Evolutionary conservation across 495 filamentous ascomycete species (phyloP), one percentile per base, ranked within the genome.

Genomic region (Aspergillus ostianus): DNA sequence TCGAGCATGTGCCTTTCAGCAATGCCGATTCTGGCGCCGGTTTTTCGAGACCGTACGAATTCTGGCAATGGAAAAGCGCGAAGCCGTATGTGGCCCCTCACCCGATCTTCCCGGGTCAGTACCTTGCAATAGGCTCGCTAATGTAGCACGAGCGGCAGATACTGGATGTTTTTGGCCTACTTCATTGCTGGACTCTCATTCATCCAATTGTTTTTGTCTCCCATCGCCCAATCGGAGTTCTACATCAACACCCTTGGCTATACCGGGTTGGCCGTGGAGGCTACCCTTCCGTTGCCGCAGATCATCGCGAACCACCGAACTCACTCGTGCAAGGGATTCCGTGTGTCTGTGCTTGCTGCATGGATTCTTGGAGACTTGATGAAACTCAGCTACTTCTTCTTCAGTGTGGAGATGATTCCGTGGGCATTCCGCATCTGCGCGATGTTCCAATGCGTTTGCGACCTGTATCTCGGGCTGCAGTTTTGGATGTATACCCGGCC

Each of bases 301-400:
- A 88, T 97, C 21, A 47, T 96, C 26, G 77, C 87, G 20, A 98
- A 98, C 72, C 81, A 89, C 61, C 85, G 80, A 21, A 85, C 87
- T 0, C 82, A 83, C 49, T 93, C 90, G 4, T 97, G 92, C 77
- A 90, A 89, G 68, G 94, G 94, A 9, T 97, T 98, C 76, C 85
- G 94, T 3, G 47, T 96, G 7, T 92, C 87, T 12, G 92, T 98
- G 6, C 75, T 97, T 23, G 87, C 81, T 5, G 91, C 89, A 50
- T 98, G 94, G 94, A 75, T 98, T 60, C 71, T 91, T 13, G 94
- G 94, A 63, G 94, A 98, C 75, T 77, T 84, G 36, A 95, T 97
- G 89, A 98, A 98, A 80, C 90, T 96, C 85, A 87, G 87, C 49
- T 98, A 90, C 79, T 97, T 98, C 76, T 92, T 91, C 70, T 85